Percentiles rank a stretch among this genome's conserved stretches.
Conservation (phyloP, 1,284 basidiomycete species). For the Trichosporon sp. region DNA sequence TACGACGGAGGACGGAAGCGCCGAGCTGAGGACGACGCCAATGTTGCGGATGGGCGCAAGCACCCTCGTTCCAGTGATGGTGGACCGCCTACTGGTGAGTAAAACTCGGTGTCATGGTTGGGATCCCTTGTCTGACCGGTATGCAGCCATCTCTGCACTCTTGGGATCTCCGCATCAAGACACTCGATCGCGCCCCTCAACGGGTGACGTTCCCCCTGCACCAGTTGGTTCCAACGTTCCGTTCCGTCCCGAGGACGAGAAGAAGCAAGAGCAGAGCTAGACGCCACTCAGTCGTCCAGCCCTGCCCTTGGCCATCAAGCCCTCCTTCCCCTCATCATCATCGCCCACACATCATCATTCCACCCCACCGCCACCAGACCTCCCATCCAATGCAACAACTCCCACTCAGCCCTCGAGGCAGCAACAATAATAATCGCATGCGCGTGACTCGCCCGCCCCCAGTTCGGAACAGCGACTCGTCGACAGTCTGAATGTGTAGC, state of each 20-base stretch:
- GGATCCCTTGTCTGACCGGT: conserved; percentile 1
- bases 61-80: conserved; percentile 15
- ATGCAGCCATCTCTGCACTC: conserved; percentile 39
- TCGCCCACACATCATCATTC: background rate
- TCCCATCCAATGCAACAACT: background rate
- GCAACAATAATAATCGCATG: conserved; percentile 1
- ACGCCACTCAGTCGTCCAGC: background rate
- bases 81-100: conserved; percentile 7
- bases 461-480: background rate
- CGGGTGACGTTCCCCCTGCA: conserved; percentile 10
- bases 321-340: background rate
- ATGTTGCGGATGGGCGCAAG: conserved; percentile 21
- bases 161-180: conserved; percentile 42
- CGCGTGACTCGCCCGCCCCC: background rate
- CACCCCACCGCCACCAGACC: background rate
- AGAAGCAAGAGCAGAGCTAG: background rate
- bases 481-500: conserved; percentile 5
- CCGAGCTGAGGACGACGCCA: conserved; percentile 30
- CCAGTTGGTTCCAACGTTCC: background rate
- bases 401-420: background rate
- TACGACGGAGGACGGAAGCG: conserved; percentile 36
- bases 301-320: background rate
- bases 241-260: background rate
- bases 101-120: background rate
- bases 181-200: conserved; percentile 26